Percentiles rank a stretch among this genome's conserved stretches.
These are phyloP conservation scores for Triticum monococcum DNA, from an alignment of 176 grass and related monocot species.

Conservation along the genomic window DNA sequence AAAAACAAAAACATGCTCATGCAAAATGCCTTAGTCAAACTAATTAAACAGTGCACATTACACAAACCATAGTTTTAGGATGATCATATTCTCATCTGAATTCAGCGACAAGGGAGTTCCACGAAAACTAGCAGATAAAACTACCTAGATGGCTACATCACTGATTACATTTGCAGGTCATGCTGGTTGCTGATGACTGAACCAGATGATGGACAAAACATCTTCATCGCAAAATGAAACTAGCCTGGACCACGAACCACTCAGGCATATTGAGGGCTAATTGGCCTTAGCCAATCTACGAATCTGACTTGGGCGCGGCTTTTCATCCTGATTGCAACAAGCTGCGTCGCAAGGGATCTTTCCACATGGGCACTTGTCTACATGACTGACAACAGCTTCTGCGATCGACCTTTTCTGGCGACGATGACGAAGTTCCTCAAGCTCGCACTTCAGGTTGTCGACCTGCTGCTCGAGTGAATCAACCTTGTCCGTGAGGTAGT, in stretches of 20 bases:
- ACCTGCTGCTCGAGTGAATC: conserved; percentile 5
- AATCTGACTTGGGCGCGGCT: not conserved
- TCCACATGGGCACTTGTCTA: not conserved
- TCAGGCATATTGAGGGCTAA: not conserved
- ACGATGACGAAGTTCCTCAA: not conserved
- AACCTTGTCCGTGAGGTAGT: not conserved
- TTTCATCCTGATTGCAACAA: not conserved
- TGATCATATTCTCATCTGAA: not conserved
- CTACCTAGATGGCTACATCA: not conserved
- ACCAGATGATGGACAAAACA: not conserved
- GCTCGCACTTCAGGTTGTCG: not conserved
- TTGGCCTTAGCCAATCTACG: not conserved
- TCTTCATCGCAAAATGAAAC: not conserved
- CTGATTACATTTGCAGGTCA: not conserved
- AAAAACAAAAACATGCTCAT: too few species aligned
- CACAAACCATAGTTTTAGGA: not conserved
- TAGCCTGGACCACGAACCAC: not conserved
- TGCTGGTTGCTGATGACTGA: not conserved
- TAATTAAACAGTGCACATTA: not conserved
- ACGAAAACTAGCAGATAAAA: not conserved
- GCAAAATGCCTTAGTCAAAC: not conserved
- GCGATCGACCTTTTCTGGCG: not conserved
- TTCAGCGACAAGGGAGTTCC: not conserved
- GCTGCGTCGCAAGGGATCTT: not conserved
- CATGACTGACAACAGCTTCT: not conserved